phyloP scores from a whole-genome alignment of 331 rosid species.

The Quercus lobata region DNA sequence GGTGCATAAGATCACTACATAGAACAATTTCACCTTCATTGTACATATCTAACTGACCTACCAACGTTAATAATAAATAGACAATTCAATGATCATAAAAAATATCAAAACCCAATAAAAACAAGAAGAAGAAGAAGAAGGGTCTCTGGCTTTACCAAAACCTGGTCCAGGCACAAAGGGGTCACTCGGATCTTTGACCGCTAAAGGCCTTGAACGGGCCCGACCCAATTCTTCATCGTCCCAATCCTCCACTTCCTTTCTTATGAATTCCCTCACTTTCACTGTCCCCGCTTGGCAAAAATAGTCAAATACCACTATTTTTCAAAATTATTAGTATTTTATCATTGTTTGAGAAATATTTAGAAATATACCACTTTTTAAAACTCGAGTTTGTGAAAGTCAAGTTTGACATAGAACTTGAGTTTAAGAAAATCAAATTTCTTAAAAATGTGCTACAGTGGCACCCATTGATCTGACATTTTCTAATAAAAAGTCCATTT shows the following conservation, averaged over 20 bases:
- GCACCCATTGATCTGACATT: no score
- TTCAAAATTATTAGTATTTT: no score
- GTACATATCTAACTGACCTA: constrained; percentile 59
- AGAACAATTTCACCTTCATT: constrained; percentile 63
- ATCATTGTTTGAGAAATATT: no score
- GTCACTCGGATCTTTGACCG: constrained; percentile 78
- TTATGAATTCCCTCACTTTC: constrained; percentile 47
- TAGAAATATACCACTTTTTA: no score
- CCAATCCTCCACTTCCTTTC: constrained; percentile 60
- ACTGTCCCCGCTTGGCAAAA: background rate
- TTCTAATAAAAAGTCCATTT: no score
- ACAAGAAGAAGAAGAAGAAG: background rate
- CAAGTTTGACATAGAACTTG: no score
- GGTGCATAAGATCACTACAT: constrained; percentile 49
- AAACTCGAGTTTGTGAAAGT: no score
- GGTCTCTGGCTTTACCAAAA: constrained; percentile 38
- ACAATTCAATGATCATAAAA: no score
- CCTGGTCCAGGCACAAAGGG: constrained; percentile 75
- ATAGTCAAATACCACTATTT: no score
- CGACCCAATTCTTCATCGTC: constrained; percentile 48
- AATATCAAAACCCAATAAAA: no score
- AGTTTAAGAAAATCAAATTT: no score
- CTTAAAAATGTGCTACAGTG: no score
- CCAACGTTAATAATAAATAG: background rate
- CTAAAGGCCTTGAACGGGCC: constrained; percentile 81